Conservation (phyloP, 768 basidiomycete genomes). For the Gyrodon lividus region DNA sequence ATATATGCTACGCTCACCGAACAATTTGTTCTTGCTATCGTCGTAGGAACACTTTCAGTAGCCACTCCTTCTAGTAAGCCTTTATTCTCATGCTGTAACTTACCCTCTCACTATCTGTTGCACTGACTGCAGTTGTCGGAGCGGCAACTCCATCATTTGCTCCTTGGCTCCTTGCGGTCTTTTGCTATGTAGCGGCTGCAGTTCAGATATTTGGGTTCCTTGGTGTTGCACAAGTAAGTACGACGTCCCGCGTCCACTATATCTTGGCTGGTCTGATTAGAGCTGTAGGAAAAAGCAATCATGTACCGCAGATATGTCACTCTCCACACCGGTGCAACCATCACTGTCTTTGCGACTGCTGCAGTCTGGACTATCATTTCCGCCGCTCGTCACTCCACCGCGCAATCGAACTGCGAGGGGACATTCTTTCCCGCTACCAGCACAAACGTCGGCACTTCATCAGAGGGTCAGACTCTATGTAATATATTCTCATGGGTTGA, state of each 20-base stretch:
- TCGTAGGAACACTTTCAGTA: conserved; percentile 71
- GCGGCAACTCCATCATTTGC: conserved; percentile 80
- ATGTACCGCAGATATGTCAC: conserved; percentile 69
- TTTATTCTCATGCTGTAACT: conserved; percentile 2
- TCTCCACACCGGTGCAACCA: conserved; percentile 53
- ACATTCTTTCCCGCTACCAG: conserved; percentile 49
- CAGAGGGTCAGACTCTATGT: conserved; percentile 74
- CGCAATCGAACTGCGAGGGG: conserved; percentile 62
- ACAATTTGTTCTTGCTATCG: conserved; percentile 65
- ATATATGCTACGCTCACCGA: conserved; percentile 79
- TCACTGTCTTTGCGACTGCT: conserved; percentile 70
- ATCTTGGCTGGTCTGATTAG: conserved; percentile 4
- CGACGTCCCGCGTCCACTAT: conserved; percentile 9
- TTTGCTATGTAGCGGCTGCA: conserved; percentile 74
- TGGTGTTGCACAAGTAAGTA: conserved; percentile 70
- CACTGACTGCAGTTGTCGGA: conserved; percentile 67
- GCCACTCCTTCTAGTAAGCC: conserved; percentile 76
- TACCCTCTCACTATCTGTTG: conserved; percentile 6
- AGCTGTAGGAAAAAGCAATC: conserved; percentile 60
- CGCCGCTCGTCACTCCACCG: conserved; percentile 70
- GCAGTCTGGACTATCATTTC: conserved; percentile 83
- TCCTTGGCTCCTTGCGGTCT: conserved; percentile 65
- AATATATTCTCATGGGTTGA: conserved; percentile 91
- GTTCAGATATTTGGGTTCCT: conserved; percentile 84
- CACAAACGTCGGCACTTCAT: conserved; percentile 31